Percentiles rank a stretch among this genome's conserved stretches.
phyloP scores from a whole-genome alignment of 1,284 basidiomycete species.

The Xerocomus amazonicus region DNA sequence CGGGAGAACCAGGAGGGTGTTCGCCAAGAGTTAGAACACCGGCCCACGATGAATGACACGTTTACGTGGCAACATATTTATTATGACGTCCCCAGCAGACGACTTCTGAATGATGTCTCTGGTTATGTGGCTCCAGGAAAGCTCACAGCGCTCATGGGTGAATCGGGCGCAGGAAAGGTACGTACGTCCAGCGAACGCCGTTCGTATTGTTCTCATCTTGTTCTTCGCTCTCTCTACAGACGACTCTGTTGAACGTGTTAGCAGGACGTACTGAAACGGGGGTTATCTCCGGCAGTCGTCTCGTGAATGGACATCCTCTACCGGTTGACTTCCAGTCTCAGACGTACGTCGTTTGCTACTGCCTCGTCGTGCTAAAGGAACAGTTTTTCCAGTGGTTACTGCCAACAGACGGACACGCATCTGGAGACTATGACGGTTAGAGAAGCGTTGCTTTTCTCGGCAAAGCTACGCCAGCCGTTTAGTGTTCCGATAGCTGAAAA shows the following conservation, averaged over 20 bases:
- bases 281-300: slow-evolving; percentile 73
- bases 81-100: slow-evolving; percentile 58
- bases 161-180: slow-evolving; percentile 76
- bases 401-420: slow-evolving; percentile 81
- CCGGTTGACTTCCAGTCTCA: slow-evolving; percentile 74
- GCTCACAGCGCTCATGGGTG: slow-evolving; percentile 75
- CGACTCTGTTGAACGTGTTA: slow-evolving; percentile 80
- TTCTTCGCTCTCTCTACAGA: slow-evolving; percentile 52
- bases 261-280: slow-evolving; percentile 75
- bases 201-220: slow-evolving; percentile 51
- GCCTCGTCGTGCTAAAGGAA: background rate
- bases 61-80: slow-evolving; percentile 64
- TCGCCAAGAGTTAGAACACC: slow-evolving; percentile 10
- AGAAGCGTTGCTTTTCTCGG: slow-evolving; percentile 82
- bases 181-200: slow-evolving; percentile 18
- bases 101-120: slow-evolving; percentile 73
- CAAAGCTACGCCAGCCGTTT: slow-evolving; percentile 74
- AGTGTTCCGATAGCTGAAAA: slow-evolving; percentile 70
- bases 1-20: slow-evolving; percentile 8
- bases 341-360: slow-evolving; percentile 38
- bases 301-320: slow-evolving; percentile 73
- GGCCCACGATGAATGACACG: slow-evolving; percentile 29
- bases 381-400: slow-evolving; percentile 38
- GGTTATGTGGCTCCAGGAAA: slow-evolving; percentile 83
- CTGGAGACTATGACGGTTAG: slow-evolving; percentile 73